Base-by-base conservation (phyloP, 805 yeast species). In the Ogataea wickerhamii region DNA sequence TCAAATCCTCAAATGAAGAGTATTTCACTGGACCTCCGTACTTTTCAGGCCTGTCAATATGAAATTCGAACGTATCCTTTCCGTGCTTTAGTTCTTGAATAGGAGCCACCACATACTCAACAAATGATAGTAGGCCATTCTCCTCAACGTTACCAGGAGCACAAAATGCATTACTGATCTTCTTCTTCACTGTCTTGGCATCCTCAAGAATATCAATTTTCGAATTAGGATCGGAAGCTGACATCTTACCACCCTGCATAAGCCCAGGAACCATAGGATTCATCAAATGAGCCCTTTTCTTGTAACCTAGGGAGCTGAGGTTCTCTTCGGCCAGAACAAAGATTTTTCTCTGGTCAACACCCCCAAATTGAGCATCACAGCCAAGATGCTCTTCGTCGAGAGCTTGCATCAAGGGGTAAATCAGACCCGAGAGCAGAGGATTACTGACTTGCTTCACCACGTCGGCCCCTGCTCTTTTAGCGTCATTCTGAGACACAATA, bases 391-490 rank as follows among this genome's bases (percentile, higher is more conserved):
- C 82, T 66, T 93, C 99, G 63, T 93, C 99, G 43, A 93, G 73
- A 5, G 97, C 97, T 70, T 93, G 99, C 99, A 93, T 93, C 59
- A 94, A 76, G 39, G 99, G 99, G 66, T 93, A 93, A 52, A 93
- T 87, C 61, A 93, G 76, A 6, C 98, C 98, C 28, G 91, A 79
- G 43, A 93, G 75, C 50, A 88, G 74, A 27, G 99, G 98, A 64
- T 89, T 89, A 25, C 87, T 80, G 32, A 89, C 97, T 69, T 93
- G 98, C 62, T 93, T 93, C 46, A 93, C 99, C 39, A 93, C 99
- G 65, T 93, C 99, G 8, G 99, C 98, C 62, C 99, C 99, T 2
- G 99, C 99, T 64, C 98, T 80, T 69, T 87, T 87, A 43, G 98
- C 96, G 60, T 89, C 98, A 60, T 91, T 89, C 67, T 87, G 96